Evolutionary conservation across 768 basidiomycete species (phyloP).

Genomic region (Boletus subcaerulescens): DNA sequence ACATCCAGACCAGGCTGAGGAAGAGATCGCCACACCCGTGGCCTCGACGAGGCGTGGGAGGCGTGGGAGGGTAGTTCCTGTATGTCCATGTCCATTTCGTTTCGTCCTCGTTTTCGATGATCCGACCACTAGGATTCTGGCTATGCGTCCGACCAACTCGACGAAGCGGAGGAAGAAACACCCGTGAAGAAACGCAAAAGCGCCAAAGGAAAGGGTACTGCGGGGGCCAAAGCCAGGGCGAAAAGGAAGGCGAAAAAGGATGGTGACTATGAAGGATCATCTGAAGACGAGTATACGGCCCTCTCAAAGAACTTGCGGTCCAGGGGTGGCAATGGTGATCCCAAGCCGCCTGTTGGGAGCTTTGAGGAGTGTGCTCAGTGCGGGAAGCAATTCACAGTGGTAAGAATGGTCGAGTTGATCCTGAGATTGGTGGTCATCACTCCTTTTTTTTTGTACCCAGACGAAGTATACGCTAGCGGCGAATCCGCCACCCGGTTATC

Average conservation of each 20-base stretch:
- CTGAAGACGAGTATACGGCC: conserved; percentile 67
- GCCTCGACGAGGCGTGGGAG: conserved; percentile 15
- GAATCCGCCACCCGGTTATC: conserved; percentile 65
- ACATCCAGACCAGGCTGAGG: conserved; percentile 11
- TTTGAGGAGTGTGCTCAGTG: conserved; percentile 83
- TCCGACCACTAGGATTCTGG: conserved; percentile 29
- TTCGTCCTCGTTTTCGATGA: background rate
- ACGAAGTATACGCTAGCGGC: conserved; percentile 84
- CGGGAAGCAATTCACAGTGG: conserved; percentile 83
- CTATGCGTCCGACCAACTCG: conserved; percentile 75
- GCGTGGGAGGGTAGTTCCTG: conserved; percentile 10
- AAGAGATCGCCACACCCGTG: background rate
- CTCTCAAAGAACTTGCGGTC: conserved; percentile 50
- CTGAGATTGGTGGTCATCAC: background rate
- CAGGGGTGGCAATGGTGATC: conserved; percentile 27
- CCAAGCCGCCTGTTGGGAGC: conserved; percentile 70
- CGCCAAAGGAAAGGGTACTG: conserved; percentile 39
- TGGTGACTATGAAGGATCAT: conserved; percentile 49
- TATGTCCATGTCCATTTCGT: background rate
- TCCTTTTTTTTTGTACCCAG: conserved; percentile 35
- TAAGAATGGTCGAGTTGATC: conserved; percentile 38
- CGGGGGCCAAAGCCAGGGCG: conserved; percentile 39
- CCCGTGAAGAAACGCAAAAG: conserved; percentile 56
- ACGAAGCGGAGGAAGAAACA: conserved; percentile 49
- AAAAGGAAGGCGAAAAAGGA: conserved; percentile 42